These are phyloP conservation scores for Oryza meridionalis DNA, from an alignment of 176 grass and related monocot species.

Conservation along the genomic window DNA sequence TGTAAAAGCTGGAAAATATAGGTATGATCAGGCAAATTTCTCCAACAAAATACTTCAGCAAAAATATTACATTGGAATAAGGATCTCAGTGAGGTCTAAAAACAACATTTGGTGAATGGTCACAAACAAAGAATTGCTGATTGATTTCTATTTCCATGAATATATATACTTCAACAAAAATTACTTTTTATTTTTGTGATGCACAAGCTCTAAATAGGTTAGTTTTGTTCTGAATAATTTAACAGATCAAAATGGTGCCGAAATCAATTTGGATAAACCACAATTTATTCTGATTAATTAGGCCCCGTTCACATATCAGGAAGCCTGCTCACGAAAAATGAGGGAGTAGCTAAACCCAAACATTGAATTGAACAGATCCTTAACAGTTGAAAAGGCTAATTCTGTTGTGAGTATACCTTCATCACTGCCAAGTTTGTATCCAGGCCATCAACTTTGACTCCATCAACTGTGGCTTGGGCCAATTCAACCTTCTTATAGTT, in stretches of 20 bases:
- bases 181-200: neutral
- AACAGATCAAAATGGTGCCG: neutral
- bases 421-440: constrained; percentile 96
- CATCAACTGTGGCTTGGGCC: constrained; percentile 83
- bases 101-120: neutral
- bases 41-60: too few relatives aligned
- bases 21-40: neutral
- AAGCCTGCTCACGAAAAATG: too few relatives aligned
- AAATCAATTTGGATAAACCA: neutral
- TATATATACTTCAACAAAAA: neutral
- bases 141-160: neutral
- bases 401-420: constrained; percentile 64
- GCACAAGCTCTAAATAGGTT: neutral
- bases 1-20: neutral
- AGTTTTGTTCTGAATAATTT: neutral
- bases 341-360: too few relatives aligned
- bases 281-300: neutral
- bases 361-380: too few relatives aligned
- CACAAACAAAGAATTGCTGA: neutral
- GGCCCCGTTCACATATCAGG: too few relatives aligned
- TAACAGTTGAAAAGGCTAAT: neutral
- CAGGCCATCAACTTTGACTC: constrained; percentile 97
- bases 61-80: too few relatives aligned
- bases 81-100: neutral
- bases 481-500: constrained; percentile 91